Evolutionary conservation across 257 asterid genomes (phyloP), one percentile per base, ranked within the genome.

Genomic region (Primulina huaijiensis): DNA sequence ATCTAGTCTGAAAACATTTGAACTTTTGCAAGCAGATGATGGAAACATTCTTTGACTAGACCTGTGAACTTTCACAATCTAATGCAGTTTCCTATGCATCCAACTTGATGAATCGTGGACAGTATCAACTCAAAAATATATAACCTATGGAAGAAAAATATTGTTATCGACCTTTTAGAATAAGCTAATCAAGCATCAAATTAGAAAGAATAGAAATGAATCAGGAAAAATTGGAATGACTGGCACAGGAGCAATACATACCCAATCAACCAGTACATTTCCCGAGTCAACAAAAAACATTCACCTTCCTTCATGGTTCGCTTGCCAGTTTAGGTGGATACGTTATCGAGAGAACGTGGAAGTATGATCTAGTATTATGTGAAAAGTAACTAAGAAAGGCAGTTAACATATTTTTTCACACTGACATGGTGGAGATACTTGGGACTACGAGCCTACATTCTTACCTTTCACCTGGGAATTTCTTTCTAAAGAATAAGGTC

Each of bases 401-500:
- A 1, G 37, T 53, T 23, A n/a, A 21, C 23, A 11, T 8, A 40
- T 56, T 37, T 65, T 65, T 65, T 43, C 57, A 65, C 40, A 56
- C 38, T 6, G 19, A 64, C 50, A 35, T n/a, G 55, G 30, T 12
- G 40, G 11, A 29, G 38, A 61, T n/a, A 30, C 10, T 14, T 61
- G 2, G 43, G 37, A 27, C 10, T 64, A 65, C 25, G 58, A 16
- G 33, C 23, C 29, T 30, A 7, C n/a, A 40, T 4, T 27, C 75
- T 59, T 80, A 92, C 98, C 97, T 84, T 81, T 90, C 98, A 43
- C 82, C 87, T 58, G 81, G 77, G 71, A 63, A 84, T 73, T 72
- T 86, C 80, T 85, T 92, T 79, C 89, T 84, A 3, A 83, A 90
- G 83, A 92, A 92, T 16, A 92, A 78, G 34, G 92, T 83, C 58